These are phyloP conservation scores for Lycium ferocissimum DNA, from an alignment of 257 asterid genomes.

Conservation along the genomic window DNA sequence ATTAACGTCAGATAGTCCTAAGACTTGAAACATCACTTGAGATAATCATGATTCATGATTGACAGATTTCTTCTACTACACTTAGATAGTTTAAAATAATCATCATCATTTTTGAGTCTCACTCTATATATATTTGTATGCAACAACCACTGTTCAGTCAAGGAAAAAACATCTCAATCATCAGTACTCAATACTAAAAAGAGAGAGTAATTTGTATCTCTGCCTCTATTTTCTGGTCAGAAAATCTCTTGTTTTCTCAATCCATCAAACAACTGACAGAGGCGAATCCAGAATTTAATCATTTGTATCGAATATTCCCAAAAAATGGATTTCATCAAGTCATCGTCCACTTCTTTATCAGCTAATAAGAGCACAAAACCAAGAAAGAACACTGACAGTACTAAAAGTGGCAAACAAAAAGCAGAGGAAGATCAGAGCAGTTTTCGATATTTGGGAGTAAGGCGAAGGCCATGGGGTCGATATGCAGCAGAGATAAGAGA, in stretches of 20 bases:
- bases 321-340: background rate
- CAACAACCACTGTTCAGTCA: background rate
- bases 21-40: background rate
- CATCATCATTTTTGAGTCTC: background rate
- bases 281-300: background rate
- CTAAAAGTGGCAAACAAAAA: conserved; percentile 34
- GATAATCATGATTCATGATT: conserved; percentile 14
- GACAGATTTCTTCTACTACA: background rate
- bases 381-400: background rate
- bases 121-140: background rate
- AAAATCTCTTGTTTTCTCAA: background rate
- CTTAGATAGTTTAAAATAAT: background rate
- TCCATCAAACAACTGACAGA: background rate
- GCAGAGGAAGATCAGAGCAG: conserved; percentile 34
- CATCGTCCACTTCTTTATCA: conserved; percentile 12
- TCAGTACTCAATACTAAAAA: too few relatives aligned
- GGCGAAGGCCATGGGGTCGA: conserved; percentile 91
- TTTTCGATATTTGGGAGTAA: conserved; percentile 68
- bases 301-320: background rate
- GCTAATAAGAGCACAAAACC: background rate
- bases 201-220: background rate
- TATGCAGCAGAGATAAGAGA: conserved; percentile 90
- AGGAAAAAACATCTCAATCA: background rate
- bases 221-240: background rate
- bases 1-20: conserved; percentile 14